phyloP scores from a whole-genome alignment of 2,329 filamentous ascomycete genomes.

The Capronia coronata region DNA sequence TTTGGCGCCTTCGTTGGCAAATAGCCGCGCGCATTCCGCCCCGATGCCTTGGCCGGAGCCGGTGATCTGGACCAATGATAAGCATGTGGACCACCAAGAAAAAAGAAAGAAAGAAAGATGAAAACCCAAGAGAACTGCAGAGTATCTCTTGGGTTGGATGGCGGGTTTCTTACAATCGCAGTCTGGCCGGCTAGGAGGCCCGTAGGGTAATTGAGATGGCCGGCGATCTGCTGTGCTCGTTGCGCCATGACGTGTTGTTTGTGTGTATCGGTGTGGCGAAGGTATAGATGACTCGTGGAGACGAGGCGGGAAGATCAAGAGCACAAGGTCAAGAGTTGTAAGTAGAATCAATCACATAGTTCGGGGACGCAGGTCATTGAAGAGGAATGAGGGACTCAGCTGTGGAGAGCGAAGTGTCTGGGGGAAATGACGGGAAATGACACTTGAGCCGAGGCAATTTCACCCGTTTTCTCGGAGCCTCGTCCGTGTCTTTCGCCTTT shows the following conservation, averaged over 20 bases:
- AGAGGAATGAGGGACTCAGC: too few relatives aligned
- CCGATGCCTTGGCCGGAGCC: conserved; percentile 83
- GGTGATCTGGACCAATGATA: conserved; percentile 50
- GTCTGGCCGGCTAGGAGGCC: conserved; percentile 73
- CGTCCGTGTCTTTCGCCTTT: neutral
- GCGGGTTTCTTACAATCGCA: conserved; percentile 52
- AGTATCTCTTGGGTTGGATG: neutral
- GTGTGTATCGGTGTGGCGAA: neutral
- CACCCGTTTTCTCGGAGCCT: neutral
- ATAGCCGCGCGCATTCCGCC: conserved; percentile 72
- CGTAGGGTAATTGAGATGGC: conserved; percentile 74
- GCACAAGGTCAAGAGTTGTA: too few relatives aligned
- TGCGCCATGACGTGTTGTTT: conserved; percentile 18
- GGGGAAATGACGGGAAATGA: too few relatives aligned
- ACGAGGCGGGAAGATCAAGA: neutral
- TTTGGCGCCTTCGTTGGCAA: conserved; percentile 81
- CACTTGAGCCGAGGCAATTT: neutral
- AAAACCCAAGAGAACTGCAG: neutral
- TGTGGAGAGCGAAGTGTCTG: neutral
- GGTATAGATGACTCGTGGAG: too few relatives aligned
- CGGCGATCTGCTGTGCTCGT: conserved; percentile 55
- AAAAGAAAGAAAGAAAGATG: neutral
- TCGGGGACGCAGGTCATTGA: too few relatives aligned
- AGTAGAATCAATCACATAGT: too few relatives aligned
- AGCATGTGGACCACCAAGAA: too few relatives aligned